A percentile compares a stretch with the other conserved stretches of the same genome.
phyloP scores from a whole-genome alignment of 148 eudicot species.

The Selenicereus undatus region DNA sequence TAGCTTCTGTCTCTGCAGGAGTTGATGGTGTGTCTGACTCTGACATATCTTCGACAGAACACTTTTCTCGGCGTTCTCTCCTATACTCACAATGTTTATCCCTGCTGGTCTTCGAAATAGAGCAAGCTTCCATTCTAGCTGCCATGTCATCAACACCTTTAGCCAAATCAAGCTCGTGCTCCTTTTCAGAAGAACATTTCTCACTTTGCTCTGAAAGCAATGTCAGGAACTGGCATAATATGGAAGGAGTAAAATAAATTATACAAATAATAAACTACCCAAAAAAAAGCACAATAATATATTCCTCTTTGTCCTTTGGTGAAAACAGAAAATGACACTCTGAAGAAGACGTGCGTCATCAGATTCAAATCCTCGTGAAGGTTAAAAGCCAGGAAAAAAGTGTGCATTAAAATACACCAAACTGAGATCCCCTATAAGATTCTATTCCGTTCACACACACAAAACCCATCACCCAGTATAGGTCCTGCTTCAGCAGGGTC shows the following conservation, averaged over 20 bases:
- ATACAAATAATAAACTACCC: background rate
- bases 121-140: slow-evolving; percentile 47
- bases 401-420: background rate
- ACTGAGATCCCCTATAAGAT: no score
- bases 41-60: slow-evolving; percentile 32
- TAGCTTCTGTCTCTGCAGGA: slow-evolving; percentile 33
- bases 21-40: slow-evolving; percentile 37
- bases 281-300: background rate
- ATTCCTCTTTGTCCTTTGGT: no score
- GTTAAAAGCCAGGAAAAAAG: background rate
- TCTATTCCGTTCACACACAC: no score
- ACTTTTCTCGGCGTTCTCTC: slow-evolving; percentile 56
- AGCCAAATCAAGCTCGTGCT: slow-evolving; percentile 60
- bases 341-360: background rate
- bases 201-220: slow-evolving; percentile 62
- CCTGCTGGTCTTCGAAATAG: slow-evolving; percentile 42
- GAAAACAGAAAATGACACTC: background rate
- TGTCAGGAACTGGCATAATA: slow-evolving; percentile 61
- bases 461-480: no score
- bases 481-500: no score
- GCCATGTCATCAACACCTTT: slow-evolving; percentile 69
- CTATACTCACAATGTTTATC: slow-evolving; percentile 58
- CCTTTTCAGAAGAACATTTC: slow-evolving; percentile 48
- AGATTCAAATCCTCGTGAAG: no score
- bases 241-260: background rate